These are phyloP conservation scores for Oxytropis ochrocephala DNA, from an alignment of 306 rosid genomes.

Conservation along the genomic window DNA sequence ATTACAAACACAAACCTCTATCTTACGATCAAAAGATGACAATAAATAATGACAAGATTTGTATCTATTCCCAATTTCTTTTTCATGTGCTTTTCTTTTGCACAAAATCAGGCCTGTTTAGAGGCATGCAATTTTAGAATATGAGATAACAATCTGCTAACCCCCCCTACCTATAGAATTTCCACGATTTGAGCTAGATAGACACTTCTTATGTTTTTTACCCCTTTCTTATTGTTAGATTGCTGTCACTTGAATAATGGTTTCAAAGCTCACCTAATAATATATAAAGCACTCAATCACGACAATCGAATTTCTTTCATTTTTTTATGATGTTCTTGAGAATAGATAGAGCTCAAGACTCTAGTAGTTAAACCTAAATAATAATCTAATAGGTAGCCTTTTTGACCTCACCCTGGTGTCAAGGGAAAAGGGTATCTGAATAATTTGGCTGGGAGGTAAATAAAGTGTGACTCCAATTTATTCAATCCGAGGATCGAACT, in stretches of 20 bases:
- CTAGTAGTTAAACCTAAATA: no score
- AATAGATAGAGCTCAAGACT: neutral
- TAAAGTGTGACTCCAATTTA: no score
- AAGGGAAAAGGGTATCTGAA: no score
- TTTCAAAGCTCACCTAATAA: constrained; percentile 24
- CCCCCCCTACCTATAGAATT: constrained; percentile 25
- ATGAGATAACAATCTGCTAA: constrained; percentile 34
- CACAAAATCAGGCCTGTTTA: constrained; percentile 18
- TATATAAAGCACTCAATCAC: constrained; percentile 15
- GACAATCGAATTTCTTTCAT: neutral
- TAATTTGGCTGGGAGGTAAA: no score
- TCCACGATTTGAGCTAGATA: neutral
- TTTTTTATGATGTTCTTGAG: neutral
- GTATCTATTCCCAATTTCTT: neutral
- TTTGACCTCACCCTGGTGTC: no score
- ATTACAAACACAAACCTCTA: constrained; percentile 5
- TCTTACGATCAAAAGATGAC: neutral
- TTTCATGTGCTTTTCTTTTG: constrained; percentile 6
- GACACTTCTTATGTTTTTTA: neutral
- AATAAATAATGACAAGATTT: neutral
- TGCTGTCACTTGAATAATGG: constrained; percentile 20
- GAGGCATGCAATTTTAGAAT: constrained; percentile 11
- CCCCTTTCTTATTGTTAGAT: neutral
- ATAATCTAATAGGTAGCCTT: no score
- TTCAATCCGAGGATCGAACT: no score